Evolutionary conservation across 257 asterid species (phyloP).

Genomic region (Forsythia viridissima): DNA sequence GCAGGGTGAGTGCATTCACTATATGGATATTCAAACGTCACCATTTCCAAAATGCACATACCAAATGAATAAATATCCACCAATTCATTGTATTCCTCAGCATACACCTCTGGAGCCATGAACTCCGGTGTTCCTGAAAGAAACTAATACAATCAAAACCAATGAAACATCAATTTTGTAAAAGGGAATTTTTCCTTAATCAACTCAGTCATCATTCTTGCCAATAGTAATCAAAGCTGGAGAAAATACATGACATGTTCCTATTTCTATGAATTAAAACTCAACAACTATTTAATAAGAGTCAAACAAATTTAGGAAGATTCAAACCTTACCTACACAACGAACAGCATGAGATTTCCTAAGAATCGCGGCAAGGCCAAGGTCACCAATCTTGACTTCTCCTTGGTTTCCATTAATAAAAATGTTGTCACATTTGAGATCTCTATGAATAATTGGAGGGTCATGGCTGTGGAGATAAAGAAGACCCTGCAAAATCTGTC

Average conservation of each 20-base stretch:
- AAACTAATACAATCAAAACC: not conserved
- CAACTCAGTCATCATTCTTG: not conserved
- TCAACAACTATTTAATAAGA: not conserved
- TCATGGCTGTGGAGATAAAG: slow-evolving; percentile 78
- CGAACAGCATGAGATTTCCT: slow-evolving; percentile 80
- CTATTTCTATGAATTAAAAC: not conserved
- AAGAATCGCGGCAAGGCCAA: slow-evolving; percentile 85
- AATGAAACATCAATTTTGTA: not conserved
- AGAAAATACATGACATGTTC: not conserved
- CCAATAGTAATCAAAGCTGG: not conserved
- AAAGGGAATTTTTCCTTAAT: not conserved
- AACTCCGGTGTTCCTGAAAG: slow-evolving; percentile 84
- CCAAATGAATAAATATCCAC: slow-evolving; percentile 87
- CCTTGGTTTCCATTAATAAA: slow-evolving; percentile 89
- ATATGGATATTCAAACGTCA: slow-evolving; percentile 83
- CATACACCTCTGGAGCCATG: slow-evolving; percentile 92
- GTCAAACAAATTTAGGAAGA: not conserved
- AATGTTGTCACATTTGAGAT: slow-evolving; percentile 90
- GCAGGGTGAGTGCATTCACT: slow-evolving; percentile 91
- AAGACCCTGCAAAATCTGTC: slow-evolving; percentile 81
- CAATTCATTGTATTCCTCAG: slow-evolving; percentile 80
- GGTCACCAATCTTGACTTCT: slow-evolving; percentile 88
- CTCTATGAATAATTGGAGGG: slow-evolving; percentile 91
- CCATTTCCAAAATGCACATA: slow-evolving; percentile 92
- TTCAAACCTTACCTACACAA: slow-evolving; percentile 64